Conservation (phyloP, 805 yeast species). For the Kazachstania kunashirensis region DNA sequence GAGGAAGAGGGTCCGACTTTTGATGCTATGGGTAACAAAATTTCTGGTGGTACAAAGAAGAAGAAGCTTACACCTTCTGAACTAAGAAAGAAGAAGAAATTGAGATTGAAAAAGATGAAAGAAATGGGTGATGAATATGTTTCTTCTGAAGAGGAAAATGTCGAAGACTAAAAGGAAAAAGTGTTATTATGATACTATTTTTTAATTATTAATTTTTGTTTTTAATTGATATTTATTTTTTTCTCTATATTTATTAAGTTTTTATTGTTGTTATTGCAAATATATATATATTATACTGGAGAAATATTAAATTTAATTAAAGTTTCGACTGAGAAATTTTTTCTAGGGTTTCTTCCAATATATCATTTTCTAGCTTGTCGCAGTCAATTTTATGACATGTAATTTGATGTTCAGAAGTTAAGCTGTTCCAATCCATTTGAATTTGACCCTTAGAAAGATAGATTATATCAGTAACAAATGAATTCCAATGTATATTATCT, state of each 20-base stretch:
- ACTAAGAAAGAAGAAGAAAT: constrained; percentile 99
- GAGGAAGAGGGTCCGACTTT: constrained; percentile 94
- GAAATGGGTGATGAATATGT: constrained; percentile 96
- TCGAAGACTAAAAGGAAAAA: too few species aligned
- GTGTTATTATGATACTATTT: too few species aligned
- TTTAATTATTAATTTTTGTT: not conserved
- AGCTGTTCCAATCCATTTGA: constrained; percentile 34
- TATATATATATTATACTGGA: too few species aligned
- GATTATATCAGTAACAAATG: constrained; percentile 55
- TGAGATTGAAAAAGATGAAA: constrained; percentile 99
- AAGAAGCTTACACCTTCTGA: constrained; percentile 89
- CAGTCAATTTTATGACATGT: constrained; percentile 32
- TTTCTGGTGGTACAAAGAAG: constrained; percentile 85
- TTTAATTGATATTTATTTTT: not conserved
- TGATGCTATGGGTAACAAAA: constrained; percentile 99
- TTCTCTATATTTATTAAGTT: not conserved
- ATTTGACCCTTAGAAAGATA: constrained; percentile 45
- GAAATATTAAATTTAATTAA: too few species aligned
- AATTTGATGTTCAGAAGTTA: constrained; percentile 36
- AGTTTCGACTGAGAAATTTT: not conserved
- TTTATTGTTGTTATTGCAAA: not conserved
- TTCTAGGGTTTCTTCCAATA: constrained; percentile 8
- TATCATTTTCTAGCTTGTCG: constrained; percentile 18
- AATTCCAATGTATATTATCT: constrained; percentile 29
- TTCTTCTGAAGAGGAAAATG: constrained; percentile 84